phyloP scores from a whole-genome alignment of 371 early-diverging fungal genomes.

The Aphelidium insulamus region DNA sequence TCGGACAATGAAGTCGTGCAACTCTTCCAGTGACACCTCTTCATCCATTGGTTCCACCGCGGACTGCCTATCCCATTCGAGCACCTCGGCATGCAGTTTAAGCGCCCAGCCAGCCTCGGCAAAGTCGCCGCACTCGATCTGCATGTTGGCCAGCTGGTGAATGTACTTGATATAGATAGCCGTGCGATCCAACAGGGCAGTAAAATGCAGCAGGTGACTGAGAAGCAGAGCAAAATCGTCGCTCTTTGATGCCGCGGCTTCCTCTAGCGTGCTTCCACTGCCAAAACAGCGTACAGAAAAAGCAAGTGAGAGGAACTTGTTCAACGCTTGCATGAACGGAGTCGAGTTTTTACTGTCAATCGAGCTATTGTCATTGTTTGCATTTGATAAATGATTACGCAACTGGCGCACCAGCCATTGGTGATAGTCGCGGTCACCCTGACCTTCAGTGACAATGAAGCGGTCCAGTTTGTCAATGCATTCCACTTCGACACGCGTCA shows the following conservation, averaged over 20 bases:
- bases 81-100: constrained; percentile 38
- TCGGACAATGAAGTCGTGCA: too few species aligned
- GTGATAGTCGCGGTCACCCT: too few species aligned
- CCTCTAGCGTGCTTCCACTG: too few species aligned
- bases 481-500: constrained; percentile 26
- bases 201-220: constrained; percentile 28
- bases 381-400: too few species aligned
- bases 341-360: too few species aligned
- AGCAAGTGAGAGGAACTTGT: too few species aligned
- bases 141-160: constrained; percentile 33
- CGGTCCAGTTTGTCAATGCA: constrained; percentile 34
- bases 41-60: constrained; percentile 21
- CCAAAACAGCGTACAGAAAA: too few species aligned
- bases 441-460: constrained; percentile 27
- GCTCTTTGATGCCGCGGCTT: background rate
- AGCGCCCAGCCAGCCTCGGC: constrained; percentile 46
- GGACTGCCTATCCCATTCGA: constrained; percentile 30
- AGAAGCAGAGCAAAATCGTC: constrained; percentile 1
- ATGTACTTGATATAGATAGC: constrained; percentile 47
- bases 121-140: constrained; percentile 27
- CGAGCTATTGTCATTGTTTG: too few species aligned
- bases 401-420: too few species aligned
- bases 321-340: too few species aligned
- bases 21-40: constrained; percentile 21
- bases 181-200: constrained; percentile 31